Base-by-base conservation (phyloP, 2,329 filamentous ascomycete species). In the Fusarium ambrosium region DNA sequence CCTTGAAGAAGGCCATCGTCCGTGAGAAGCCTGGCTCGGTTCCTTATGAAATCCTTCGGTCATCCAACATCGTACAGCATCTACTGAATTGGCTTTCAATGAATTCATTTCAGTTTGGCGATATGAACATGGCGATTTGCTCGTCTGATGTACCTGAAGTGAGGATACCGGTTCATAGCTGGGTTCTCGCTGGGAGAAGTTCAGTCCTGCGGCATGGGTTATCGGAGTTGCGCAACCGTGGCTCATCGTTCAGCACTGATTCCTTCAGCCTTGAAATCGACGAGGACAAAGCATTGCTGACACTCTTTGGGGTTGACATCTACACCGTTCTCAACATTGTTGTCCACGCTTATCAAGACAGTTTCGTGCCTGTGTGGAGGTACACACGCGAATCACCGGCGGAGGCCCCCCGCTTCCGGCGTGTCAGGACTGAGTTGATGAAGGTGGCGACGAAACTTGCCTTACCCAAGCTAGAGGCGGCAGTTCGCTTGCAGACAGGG, bases 401-500 rank as follows among this genome's bases (percentile, higher is more conserved):
- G 13, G 86, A 92, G 80, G 92, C 94, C 0, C 89, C 90, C 76
- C 89, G 93, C 45, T 97, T 95, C 81, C 93, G 95, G 27, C 92
- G 95, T 78, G 88, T 97, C 20, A 92, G 96, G 22, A 89, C 87
- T 1, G 96, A 98, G 79, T 85, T 98, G n/a, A 97, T 98, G 92
- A 96, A 92, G 74, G 78, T 95, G n/a, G 93, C 94, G 11, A 90
- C 90, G 1, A 89, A 89, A 65, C 87, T 98, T 1, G 90, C 92
- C 16, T 87, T 98, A 81, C 82, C 84, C 18, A 90, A 89, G 36
- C 86, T 98, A 5, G 95, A 98, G 83, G 88, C 91, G 48, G 92
- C 94, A 20, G 93, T 93, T 0, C 91, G 95, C 58, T 85, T 94
- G 39, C 95, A 97, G 89, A 89, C 89, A 6, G 86, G 89, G 39